Percentiles rank a stretch among this genome's conserved stretches.
These are phyloP conservation scores for Apodospora peruviana DNA, from an alignment of 495 filamentous ascomycete species.

Conservation along the genomic window DNA sequence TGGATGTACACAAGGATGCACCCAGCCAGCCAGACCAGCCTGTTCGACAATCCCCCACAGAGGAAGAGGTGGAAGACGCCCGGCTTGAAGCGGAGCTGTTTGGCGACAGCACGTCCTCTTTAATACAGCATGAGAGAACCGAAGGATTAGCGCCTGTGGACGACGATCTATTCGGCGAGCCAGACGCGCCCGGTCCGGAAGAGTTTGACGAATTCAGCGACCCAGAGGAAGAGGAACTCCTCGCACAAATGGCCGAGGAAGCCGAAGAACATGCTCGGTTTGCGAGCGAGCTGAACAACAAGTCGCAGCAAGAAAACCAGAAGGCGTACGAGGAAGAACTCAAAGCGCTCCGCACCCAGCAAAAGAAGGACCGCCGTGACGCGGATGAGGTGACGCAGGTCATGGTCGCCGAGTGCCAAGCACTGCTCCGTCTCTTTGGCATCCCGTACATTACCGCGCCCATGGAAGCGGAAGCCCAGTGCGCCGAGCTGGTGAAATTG, in stretches of 20 bases:
- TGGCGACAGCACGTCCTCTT: constrained; percentile 2
- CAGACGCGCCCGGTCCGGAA: constrained; percentile 22
- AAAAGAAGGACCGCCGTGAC: constrained; percentile 91
- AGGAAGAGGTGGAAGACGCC: constrained; percentile 17
- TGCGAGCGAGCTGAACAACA: constrained; percentile 75
- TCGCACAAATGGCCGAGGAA: constrained; percentile 79
- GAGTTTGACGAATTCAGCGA: constrained; percentile 61
- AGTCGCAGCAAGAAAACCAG: constrained; percentile 53
- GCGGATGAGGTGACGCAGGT: constrained; percentile 91
- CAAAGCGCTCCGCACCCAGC: constrained; percentile 79
- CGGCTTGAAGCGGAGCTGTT: constrained; percentile 22
- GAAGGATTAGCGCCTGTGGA: constrained; percentile 9
- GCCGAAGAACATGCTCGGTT: constrained; percentile 90
- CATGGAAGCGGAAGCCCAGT: constrained; percentile 99
- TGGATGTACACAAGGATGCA: constrained; percentile 19
- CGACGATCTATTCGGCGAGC: constrained; percentile 29
- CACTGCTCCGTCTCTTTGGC: constrained; percentile 82
- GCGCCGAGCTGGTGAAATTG: constrained; percentile 79
- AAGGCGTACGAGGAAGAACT: constrained; percentile 83
- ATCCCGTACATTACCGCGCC: constrained; percentile 94
- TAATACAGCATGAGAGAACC: no score
- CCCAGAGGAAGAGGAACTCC: constrained; percentile 83
- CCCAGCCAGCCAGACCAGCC: constrained; percentile 1
- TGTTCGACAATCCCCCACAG: not conserved
- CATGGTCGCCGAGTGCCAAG: constrained; percentile 94